Conservation (phyloP, 306 rosid species). For the Quercus rubra region DNA sequence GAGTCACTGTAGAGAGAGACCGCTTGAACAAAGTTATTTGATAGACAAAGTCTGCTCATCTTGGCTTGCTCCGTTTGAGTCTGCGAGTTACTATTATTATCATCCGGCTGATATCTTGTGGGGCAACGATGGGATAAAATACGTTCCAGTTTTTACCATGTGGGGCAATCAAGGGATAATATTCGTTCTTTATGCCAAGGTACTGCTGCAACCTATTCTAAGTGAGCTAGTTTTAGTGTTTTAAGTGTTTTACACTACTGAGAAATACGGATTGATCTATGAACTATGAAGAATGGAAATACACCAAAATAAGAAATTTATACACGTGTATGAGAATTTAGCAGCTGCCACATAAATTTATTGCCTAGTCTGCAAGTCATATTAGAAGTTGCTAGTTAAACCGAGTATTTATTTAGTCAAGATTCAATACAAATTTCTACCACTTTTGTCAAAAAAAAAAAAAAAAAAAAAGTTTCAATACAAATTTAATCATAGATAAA, state of each 20-base stretch:
- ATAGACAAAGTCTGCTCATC: constrained; percentile 88
- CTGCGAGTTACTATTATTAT: constrained; percentile 81
- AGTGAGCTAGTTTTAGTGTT: too few relatives aligned
- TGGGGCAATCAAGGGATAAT: constrained; percentile 51
- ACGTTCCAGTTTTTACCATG: constrained; percentile 50
- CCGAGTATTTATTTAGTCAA: too few relatives aligned
- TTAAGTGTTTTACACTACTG: background rate
- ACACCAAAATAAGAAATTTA: too few relatives aligned
- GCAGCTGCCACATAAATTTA: too few relatives aligned
- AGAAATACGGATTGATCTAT: background rate
- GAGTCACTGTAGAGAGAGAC: constrained; percentile 79
- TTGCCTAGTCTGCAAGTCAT: too few relatives aligned
- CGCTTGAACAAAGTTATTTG: constrained; percentile 45
- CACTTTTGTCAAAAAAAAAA: too few relatives aligned
- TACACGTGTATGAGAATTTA: too few relatives aligned
- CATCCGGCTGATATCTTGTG: constrained; percentile 72
- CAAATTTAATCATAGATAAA: too few relatives aligned
- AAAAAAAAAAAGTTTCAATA: too few relatives aligned
- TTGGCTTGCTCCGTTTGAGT: constrained; percentile 96
- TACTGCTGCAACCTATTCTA: constrained; percentile 20
- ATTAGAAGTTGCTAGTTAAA: too few relatives aligned
- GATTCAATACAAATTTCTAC: too few relatives aligned
- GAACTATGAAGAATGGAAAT: too few relatives aligned
- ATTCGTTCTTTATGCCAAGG: constrained; percentile 60
- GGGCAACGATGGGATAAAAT: constrained; percentile 35